Evolutionary conservation across 306 rosid genomes (phyloP).

Genomic region (Lathyrus aphaca): DNA sequence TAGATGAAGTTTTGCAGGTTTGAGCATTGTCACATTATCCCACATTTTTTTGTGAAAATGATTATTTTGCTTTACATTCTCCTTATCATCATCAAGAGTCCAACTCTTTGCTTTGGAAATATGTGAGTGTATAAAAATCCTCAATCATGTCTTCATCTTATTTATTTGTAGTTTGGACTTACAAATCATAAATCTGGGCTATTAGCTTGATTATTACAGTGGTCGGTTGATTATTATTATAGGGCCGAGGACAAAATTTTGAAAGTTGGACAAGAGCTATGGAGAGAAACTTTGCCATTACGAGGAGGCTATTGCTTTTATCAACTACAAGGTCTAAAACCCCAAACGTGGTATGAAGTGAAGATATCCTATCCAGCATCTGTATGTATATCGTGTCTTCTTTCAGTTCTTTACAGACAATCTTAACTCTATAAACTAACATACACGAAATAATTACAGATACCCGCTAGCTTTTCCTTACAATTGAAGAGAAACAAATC

Average conservation of each 20-base stretch:
- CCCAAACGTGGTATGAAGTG: slow-evolving; percentile 86
- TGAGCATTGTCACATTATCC: slow-evolving; percentile 22
- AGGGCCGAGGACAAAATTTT: slow-evolving; percentile 61
- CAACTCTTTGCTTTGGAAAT: slow-evolving; percentile 52
- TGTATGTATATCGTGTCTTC: slow-evolving; percentile 63
- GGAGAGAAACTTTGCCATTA: slow-evolving; percentile 67
- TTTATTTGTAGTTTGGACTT: slow-evolving; percentile 9
- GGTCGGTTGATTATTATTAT: slow-evolving; percentile 24
- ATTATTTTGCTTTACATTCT: slow-evolving; percentile 43
- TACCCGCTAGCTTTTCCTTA: slow-evolving; percentile 73
- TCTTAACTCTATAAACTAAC: slow-evolving; percentile 42
- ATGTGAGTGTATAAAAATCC: slow-evolving; percentile 45
- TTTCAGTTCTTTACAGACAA: slow-evolving; percentile 31
- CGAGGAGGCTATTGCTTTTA: slow-evolving; percentile 69
- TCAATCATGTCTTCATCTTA: slow-evolving; percentile 12
- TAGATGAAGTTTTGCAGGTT: slow-evolving; percentile 38
- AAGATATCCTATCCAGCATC: slow-evolving; percentile 98
- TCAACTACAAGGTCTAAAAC: slow-evolving; percentile 68
- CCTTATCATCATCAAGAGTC: slow-evolving; percentile 39
- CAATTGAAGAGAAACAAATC: slow-evolving; percentile 61
- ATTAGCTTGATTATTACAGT: slow-evolving; percentile 37
- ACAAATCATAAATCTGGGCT: too few species aligned
- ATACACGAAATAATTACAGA: slow-evolving; percentile 49
- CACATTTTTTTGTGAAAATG: slow-evolving; percentile 29
- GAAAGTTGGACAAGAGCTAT: slow-evolving; percentile 76